Conservation (phyloP, 768 basidiomycete species). For the Wakefieldia striispora region DNA sequence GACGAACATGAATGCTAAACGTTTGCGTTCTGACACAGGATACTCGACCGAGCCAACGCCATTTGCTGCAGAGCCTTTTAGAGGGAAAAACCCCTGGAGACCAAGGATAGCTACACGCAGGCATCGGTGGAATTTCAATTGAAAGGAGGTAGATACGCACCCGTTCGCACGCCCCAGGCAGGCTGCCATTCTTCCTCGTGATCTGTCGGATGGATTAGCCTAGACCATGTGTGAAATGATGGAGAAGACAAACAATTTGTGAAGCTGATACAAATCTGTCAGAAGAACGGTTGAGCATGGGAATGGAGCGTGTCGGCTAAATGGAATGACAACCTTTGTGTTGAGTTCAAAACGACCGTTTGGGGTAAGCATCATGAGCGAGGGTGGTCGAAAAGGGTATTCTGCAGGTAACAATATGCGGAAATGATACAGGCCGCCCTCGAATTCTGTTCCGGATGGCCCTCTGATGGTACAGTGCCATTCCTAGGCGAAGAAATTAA, state of each 20-base stretch:
- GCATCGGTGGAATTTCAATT: constrained; percentile 13
- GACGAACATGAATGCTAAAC: constrained; percentile 72
- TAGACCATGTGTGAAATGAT: constrained; percentile 25
- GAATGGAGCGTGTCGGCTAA: constrained; percentile 13
- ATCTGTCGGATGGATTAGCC: constrained; percentile 46
- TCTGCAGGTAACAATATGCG: constrained; percentile 87
- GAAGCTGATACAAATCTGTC: constrained; percentile 89
- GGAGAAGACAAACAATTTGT: constrained; percentile 66
- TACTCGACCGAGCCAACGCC: constrained; percentile 88
- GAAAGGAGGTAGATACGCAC: constrained; percentile 38
- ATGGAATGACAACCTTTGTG: constrained; percentile 67
- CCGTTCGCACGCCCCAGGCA: constrained; percentile 96
- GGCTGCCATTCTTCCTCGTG: constrained; percentile 98
- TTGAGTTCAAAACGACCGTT: constrained; percentile 97
- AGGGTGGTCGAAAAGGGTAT: constrained; percentile 96
- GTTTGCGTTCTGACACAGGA: constrained; percentile 69
- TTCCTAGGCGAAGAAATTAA: constrained; percentile 44
- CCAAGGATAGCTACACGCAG: constrained; percentile 69
- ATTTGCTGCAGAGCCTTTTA: constrained; percentile 83
- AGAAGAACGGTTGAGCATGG: constrained; percentile 6
- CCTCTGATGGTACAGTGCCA: constrained; percentile 99
- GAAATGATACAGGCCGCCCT: constrained; percentile 95
- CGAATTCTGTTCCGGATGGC: constrained; percentile 83
- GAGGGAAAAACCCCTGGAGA: constrained; percentile 84
- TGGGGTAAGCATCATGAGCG: constrained; percentile 93